phyloP scores from a whole-genome alignment of 305 asterid species.

The Fraxinus velutina region DNA sequence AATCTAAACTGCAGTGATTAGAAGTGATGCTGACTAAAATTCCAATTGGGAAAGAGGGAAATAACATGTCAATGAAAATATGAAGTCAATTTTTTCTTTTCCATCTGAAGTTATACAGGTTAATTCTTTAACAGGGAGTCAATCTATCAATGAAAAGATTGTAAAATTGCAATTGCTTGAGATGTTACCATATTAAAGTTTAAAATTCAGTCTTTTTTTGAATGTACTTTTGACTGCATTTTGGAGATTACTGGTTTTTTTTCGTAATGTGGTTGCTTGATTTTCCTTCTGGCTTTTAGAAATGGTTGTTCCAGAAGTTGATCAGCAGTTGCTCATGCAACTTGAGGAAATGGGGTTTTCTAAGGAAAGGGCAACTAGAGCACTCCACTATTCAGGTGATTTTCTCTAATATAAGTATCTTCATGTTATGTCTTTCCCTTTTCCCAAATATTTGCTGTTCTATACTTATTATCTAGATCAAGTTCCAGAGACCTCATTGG shows the following conservation, averaged over 20 bases:
- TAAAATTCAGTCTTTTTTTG: background rate
- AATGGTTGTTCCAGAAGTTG: slow-evolving; percentile 94
- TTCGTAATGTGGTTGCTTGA: slow-evolving; percentile 20
- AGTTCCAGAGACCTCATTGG: background rate
- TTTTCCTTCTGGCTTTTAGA: slow-evolving; percentile 40
- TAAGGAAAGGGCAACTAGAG: slow-evolving; percentile 79
- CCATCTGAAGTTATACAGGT: slow-evolving; percentile 4
- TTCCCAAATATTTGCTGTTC: slow-evolving; percentile 8
- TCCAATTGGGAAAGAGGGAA: background rate
- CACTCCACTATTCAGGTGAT: slow-evolving; percentile 85
- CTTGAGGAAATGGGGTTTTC: slow-evolving; percentile 90
- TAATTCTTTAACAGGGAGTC: background rate
- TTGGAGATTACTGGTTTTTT: background rate
- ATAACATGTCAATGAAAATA: background rate
- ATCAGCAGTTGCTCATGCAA: slow-evolving; percentile 59
- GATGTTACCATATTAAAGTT: background rate
- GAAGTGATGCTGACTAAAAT: background rate
- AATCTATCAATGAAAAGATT: background rate
- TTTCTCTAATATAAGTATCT: background rate
- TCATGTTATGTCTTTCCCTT: background rate
- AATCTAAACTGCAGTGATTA: background rate
- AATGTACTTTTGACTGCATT: slow-evolving; percentile 15
- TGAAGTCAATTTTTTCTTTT: slow-evolving; percentile 7
- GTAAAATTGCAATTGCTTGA: background rate
- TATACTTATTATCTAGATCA: background rate